phyloP scores from a whole-genome alignment of 2,329 filamentous ascomycete species.

The Hymenoscyphus linearis region DNA sequence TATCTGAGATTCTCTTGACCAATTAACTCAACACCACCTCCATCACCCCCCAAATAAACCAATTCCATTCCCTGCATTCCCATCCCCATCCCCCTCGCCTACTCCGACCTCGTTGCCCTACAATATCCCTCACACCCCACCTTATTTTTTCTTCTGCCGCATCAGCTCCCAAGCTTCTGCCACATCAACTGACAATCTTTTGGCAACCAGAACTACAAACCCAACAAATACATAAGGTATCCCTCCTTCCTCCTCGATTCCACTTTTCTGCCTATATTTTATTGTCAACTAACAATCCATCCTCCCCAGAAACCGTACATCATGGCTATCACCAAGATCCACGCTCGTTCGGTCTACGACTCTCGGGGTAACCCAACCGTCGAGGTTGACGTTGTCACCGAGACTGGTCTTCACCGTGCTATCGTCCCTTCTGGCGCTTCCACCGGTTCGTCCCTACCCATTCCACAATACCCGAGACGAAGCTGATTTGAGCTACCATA shows the following conservation, averaged over 20 bases:
- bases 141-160: constrained; percentile 20
- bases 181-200: constrained; percentile 20
- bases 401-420: constrained; percentile 93
- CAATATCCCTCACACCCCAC: constrained; percentile 22
- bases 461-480: constrained; percentile 18
- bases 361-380: constrained; percentile 98
- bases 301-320: constrained; percentile 37
- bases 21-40: constrained; percentile 5
- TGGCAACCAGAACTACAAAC: constrained; percentile 8
- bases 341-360: constrained; percentile 96
- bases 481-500: constrained; percentile 20
- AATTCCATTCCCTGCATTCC: constrained; percentile 10
- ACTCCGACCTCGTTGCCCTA: constrained; percentile 11
- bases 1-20: constrained; percentile 1
- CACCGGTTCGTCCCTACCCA: constrained; percentile 59
- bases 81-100: neutral
- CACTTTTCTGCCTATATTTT: neutral
- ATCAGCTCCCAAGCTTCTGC: constrained; percentile 10
- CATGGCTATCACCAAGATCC: constrained; percentile 88
- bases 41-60: constrained; percentile 1
- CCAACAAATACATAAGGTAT: constrained; percentile 17
- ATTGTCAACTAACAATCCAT: constrained; percentile 15
- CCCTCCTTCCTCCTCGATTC: neutral
- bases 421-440: constrained; percentile 97
- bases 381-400: constrained; percentile 94